phyloP scores from a whole-genome alignment of 345 rosid species.

The Acer yangbiense region DNA sequence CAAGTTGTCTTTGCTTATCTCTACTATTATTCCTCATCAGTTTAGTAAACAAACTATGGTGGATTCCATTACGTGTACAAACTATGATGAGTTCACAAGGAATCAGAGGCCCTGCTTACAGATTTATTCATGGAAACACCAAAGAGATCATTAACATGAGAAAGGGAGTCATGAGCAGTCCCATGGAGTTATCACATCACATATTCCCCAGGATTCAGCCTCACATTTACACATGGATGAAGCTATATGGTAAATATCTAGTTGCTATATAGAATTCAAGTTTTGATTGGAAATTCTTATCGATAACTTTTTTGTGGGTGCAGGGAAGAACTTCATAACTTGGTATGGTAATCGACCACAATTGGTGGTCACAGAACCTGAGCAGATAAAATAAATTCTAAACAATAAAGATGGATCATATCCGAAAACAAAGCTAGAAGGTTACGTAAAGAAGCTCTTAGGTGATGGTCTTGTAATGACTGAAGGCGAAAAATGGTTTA shows the following conservation, averaged over 20 bases:
- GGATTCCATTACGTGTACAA: conserved; percentile 30
- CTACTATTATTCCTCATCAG: conserved; percentile 17
- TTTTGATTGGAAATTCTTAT: background rate
- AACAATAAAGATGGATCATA: conserved; percentile 34
- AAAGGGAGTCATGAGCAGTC: too few species aligned
- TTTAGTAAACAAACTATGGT: conserved; percentile 30
- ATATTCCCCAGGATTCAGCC: too few species aligned
- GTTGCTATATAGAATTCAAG: background rate
- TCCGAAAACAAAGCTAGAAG: conserved; percentile 1
- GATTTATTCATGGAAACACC: too few species aligned
- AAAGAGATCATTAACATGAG: too few species aligned
- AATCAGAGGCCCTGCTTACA: background rate
- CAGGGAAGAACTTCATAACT: conserved; percentile 31
- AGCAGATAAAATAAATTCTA: conserved; percentile 41
- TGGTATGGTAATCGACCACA: conserved; percentile 43
- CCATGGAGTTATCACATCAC: too few species aligned
- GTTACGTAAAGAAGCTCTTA: conserved; percentile 16
- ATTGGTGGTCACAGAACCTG: conserved; percentile 40
- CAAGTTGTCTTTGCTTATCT: conserved; percentile 2
- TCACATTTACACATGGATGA: too few species aligned
- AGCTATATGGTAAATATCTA: too few species aligned
- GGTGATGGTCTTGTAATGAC: conserved; percentile 42
- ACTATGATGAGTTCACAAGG: conserved; percentile 28
- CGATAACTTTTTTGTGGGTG: background rate
- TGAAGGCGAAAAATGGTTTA: conserved; percentile 44